phyloP scores from a whole-genome alignment of 2,329 filamentous ascomycete species.

The Colletotrichum gloeosporioides region DNA sequence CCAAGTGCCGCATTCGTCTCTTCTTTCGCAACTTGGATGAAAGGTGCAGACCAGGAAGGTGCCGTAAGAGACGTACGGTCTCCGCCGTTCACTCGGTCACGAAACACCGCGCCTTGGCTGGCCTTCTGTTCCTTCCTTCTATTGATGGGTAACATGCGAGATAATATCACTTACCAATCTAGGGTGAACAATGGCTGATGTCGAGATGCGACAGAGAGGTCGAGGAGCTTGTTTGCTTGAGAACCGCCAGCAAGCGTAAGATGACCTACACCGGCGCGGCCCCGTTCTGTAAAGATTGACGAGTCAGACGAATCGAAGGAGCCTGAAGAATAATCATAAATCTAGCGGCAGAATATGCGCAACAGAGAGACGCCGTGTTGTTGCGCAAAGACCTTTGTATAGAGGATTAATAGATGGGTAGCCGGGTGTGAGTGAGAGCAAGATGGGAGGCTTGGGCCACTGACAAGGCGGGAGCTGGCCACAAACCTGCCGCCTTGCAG shows the following conservation, averaged over 20 bases:
- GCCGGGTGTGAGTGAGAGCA: conserved; percentile 12
- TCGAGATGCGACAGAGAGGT: neutral
- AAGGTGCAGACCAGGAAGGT: neutral
- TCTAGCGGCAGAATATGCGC: neutral
- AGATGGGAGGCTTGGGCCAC: conserved; percentile 21
- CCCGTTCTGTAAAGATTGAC: neutral
- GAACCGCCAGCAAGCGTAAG: neutral
- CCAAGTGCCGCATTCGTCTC: too few relatives aligned
- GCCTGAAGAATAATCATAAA: neutral
- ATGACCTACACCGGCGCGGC: neutral
- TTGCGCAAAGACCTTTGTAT: neutral
- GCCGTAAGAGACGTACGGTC: neutral
- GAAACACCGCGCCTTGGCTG: neutral
- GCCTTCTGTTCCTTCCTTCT: neutral
- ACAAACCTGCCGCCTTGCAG: conserved; percentile 19
- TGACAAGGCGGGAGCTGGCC: conserved; percentile 22
- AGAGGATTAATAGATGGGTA: conserved; percentile 11
- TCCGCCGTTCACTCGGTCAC: neutral
- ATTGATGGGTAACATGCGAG: neutral
- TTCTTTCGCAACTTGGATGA: neutral
- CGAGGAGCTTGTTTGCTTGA: neutral
- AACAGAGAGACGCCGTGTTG: neutral
- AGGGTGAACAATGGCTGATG: neutral
- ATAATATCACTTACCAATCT: neutral
- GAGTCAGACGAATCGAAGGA: neutral